Evolutionary conservation across 2,329 filamentous ascomycete genomes (phyloP), one percentile per base, ranked within the genome.

Genomic region (Ascomycota sp.): DNA sequence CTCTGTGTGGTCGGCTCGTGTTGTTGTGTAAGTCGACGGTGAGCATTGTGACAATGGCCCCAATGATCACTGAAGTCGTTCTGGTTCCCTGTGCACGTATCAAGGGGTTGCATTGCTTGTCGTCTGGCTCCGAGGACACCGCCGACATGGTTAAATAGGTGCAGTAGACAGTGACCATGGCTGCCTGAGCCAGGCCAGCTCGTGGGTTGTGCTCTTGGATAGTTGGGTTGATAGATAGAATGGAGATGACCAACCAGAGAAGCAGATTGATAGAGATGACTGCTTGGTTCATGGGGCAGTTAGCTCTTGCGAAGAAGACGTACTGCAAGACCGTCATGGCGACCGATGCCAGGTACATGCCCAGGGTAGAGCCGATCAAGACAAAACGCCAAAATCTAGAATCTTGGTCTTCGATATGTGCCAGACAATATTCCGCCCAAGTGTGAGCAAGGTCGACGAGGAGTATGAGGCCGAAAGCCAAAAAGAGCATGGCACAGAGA

Each of bases 131-230:
- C 89, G 98, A 95, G 32, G 83, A 92, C 1, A 98, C 89, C 19
- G 89, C 89, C 3, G 85, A 94, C 73, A 98, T 82, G 40, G 89
- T 98, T 32, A 98, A 69, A 48, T 98, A 98, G 26, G 89, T 95
- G 68, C 89, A 98, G 63, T 98, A 98, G 34, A 93, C 70, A 12
- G 85, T 82, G 27, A 98, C 89, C 69, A 95, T 94, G 36, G 89
- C 86, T 25, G 85, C 83, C 50, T 98, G 89, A n/a, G 89, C 89
- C 34, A 98, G 65, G 29, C 89, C 89, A 25, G 89, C 89, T 47
- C 86, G 83, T 28, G 85, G 73, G 52, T 98, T 98, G 49, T 75
- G 75, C 45, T 85, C 82, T 52, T 98, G 89, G 10, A 98, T 71
- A 1, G 68, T 69, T 2, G 89, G 85, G 47, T 95, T 85, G 36